phyloP scores from a whole-genome alignment of 768 basidiomycete species.

The Tulasnella sp. region DNA sequence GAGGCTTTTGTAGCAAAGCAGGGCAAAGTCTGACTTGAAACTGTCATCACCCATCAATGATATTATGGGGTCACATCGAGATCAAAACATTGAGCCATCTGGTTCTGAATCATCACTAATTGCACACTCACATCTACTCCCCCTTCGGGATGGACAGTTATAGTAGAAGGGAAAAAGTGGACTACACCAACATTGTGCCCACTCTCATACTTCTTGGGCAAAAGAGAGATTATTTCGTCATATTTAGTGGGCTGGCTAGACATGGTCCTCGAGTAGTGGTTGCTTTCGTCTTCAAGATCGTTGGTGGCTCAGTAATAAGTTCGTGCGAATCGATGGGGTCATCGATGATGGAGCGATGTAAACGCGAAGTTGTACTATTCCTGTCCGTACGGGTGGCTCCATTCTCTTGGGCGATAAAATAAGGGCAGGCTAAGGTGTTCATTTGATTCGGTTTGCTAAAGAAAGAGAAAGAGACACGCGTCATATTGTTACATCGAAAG shows the following conservation, averaged over 20 bases:
- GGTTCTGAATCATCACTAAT: constrained; percentile 15
- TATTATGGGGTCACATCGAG: background rate
- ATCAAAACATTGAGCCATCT: background rate
- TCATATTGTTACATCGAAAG: too few relatives aligned
- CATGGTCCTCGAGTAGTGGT: too few relatives aligned
- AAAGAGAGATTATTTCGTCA: constrained; percentile 6
- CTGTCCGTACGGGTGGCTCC: too few relatives aligned
- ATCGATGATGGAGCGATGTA: too few relatives aligned
- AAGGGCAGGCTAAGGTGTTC: too few relatives aligned
- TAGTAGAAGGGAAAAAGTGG: constrained; percentile 64
- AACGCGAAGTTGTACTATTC: too few relatives aligned
- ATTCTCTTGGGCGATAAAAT: too few relatives aligned
- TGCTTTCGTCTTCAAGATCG: too few relatives aligned
- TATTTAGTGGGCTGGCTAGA: background rate
- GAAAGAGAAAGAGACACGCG: too few relatives aligned
- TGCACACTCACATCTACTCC: constrained; percentile 44
- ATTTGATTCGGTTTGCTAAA: too few relatives aligned
- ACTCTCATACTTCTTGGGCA: constrained; percentile 1
- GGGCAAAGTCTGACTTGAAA: constrained; percentile 80
- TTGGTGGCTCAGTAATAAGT: too few relatives aligned
- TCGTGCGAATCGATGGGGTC: too few relatives aligned
- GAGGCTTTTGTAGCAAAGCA: constrained; percentile 67
- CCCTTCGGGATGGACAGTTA: constrained; percentile 44
- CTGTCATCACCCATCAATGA: constrained; percentile 30
- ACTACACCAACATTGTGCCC: constrained; percentile 54